Conservation (phyloP, 1,284 basidiomycete species). For the Tylopilus sp. region DNA sequence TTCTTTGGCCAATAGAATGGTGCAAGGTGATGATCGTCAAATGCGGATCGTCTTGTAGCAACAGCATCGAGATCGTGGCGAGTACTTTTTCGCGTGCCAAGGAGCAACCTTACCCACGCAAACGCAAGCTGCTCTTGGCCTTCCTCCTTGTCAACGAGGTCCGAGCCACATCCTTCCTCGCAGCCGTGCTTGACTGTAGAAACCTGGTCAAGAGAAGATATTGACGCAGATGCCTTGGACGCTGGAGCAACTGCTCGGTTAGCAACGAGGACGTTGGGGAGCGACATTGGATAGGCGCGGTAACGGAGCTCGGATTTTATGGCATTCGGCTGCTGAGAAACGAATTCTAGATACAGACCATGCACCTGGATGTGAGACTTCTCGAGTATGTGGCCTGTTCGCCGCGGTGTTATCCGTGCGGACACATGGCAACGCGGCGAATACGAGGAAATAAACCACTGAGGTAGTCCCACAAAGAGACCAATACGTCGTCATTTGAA, state of each 20-base stretch:
- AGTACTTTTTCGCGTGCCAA: slow-evolving; percentile 3
- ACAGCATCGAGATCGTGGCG: slow-evolving; percentile 11
- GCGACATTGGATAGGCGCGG: slow-evolving; percentile 4
- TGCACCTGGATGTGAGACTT: not conserved
- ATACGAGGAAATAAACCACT: not conserved
- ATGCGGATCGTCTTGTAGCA: slow-evolving; percentile 58
- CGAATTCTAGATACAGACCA: not conserved
- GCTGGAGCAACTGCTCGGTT: not conserved
- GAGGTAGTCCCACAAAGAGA: not conserved
- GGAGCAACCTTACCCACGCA: slow-evolving; percentile 8
- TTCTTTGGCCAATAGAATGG: slow-evolving; percentile 65
- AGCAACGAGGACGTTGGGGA: not conserved
- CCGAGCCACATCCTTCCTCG: not conserved
- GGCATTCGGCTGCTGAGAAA: not conserved
- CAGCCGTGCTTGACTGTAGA: not conserved
- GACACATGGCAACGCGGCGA: not conserved
- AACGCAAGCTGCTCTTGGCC: not conserved
- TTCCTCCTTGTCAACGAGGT: slow-evolving; percentile 25
- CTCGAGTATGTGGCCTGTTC: slow-evolving; percentile 1
- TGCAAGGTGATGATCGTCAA: slow-evolving; percentile 64
- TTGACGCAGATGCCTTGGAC: not conserved
- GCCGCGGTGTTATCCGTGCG: not conserved
- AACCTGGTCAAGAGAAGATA: not conserved
- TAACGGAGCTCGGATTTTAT: not conserved
- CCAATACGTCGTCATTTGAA: too few species aligned